Evolutionary conservation across 768 basidiomycete species (phyloP).

Genomic region (Termitomyces sp.): DNA sequence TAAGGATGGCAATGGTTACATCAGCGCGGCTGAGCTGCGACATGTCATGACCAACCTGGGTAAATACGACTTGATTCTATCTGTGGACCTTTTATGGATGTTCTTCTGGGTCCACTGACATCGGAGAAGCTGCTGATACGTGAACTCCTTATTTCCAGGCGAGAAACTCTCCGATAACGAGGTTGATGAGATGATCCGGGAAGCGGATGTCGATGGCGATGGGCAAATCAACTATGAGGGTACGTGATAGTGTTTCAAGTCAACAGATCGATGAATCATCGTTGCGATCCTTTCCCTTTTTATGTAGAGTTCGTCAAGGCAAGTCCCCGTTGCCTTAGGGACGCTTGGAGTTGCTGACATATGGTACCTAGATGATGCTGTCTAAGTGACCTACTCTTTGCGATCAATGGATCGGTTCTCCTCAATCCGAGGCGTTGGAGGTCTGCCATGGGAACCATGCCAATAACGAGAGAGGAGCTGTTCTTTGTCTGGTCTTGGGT

Average conservation of each 20-base stretch:
- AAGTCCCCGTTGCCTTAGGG: background rate
- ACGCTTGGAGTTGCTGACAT: background rate
- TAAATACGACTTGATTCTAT: conserved; percentile 25
- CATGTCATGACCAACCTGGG: conserved; percentile 91
- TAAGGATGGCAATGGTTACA: conserved; percentile 91
- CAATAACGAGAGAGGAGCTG: background rate
- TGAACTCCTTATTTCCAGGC: conserved; percentile 29
- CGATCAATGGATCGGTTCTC: conserved; percentile 4
- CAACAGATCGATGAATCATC: background rate
- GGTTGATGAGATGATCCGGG: conserved; percentile 96
- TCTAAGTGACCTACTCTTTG: conserved; percentile 41
- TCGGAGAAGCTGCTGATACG: background rate
- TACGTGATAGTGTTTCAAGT: conserved; percentile 21
- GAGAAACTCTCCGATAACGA: conserved; percentile 85
- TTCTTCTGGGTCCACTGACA: background rate
- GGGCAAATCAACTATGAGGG: conserved; percentile 90
- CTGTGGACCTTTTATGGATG: background rate
- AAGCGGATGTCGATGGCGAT: conserved; percentile 92
- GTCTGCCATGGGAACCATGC: background rate
- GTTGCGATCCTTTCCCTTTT: conserved; percentile 1
- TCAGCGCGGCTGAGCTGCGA: conserved; percentile 79
- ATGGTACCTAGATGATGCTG: conserved; percentile 58
- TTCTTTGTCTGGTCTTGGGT: conserved; percentile 1
- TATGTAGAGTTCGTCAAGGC: conserved; percentile 72
- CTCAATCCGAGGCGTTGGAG: background rate